A percentile compares a stretch with the other conserved stretches of the same genome.
These are phyloP conservation scores for Heimioporus sp. DNA, from an alignment of 768 basidiomycete species.

Conservation along the genomic window DNA sequence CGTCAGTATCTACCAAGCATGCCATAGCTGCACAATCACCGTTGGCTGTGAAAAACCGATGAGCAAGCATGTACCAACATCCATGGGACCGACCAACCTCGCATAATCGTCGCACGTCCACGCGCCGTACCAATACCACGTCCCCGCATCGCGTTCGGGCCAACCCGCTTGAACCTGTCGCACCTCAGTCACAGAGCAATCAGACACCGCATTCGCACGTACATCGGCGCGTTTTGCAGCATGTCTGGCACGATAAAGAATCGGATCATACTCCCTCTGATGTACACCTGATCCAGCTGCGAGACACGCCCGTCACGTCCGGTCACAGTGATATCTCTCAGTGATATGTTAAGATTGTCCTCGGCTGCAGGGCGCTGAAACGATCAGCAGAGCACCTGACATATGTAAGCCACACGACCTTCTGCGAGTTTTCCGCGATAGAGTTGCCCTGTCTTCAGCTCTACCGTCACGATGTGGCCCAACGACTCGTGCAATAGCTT, in stretches of 20 bases:
- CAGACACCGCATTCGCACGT: conserved; percentile 31
- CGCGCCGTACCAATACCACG: conserved; percentile 98
- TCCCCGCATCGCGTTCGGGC: conserved; percentile 97
- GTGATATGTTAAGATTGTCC: conserved; percentile 95
- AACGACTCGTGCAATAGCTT: conserved; percentile 96
- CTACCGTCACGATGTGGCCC: conserved; percentile 96
- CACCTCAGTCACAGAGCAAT: conserved; percentile 8
- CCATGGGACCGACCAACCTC: conserved; percentile 58
- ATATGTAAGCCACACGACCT: conserved; percentile 43
- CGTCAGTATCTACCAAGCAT: conserved; percentile 12
- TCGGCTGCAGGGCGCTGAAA: conserved; percentile 63
- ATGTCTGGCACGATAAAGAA: conserved; percentile 99
- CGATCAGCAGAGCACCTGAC: conserved; percentile 17
- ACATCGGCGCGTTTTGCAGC: conserved; percentile 99
- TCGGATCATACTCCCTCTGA: conserved; percentile 95
- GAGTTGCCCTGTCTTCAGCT: conserved; percentile 95
- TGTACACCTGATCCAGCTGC: conserved; percentile 98
- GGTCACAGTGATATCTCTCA: conserved; percentile 96
- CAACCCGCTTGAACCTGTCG: conserved; percentile 95
- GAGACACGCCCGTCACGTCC: conserved; percentile 98
- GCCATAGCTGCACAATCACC: conserved; percentile 43
- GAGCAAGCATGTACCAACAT: not conserved
- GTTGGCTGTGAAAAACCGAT: conserved; percentile 55
- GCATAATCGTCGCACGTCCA: conserved; percentile 97
- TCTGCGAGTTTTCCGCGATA: conserved; percentile 97